Conservation (phyloP, 495 filamentous ascomycete species). For the Neurospora sp. region DNA sequence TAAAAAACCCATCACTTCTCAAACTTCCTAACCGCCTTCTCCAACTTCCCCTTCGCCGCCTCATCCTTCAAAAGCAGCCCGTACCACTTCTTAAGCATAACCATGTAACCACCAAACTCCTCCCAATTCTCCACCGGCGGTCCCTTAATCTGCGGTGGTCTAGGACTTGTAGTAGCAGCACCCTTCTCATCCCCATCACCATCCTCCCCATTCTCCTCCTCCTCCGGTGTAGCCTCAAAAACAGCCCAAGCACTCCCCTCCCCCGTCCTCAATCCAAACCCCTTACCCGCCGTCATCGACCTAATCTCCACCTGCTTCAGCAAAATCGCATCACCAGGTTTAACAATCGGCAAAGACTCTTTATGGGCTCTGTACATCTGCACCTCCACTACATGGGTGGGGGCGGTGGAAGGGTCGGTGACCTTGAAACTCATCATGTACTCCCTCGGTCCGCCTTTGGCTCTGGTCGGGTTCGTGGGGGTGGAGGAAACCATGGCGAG, state of each 20-base stretch:
- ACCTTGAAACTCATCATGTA: constrained; percentile 59
- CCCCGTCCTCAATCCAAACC: constrained; percentile 35
- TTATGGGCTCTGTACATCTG: constrained; percentile 68
- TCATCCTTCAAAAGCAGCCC: constrained; percentile 21
- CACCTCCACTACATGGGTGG: constrained; percentile 41
- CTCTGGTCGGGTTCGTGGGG: constrained; percentile 44
- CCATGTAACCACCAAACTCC: constrained; percentile 24
- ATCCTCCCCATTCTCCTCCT: neutral
- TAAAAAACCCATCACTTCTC: constrained; percentile 5
- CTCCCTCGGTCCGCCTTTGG: constrained; percentile 57
- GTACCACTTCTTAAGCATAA: constrained; percentile 30
- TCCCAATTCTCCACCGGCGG: constrained; percentile 33
- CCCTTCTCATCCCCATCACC: neutral
- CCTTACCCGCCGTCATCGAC: constrained; percentile 44
- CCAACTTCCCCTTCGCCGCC: constrained; percentile 26
- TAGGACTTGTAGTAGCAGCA: neutral
- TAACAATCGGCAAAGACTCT: constrained; percentile 55
- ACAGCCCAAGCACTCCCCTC: constrained; percentile 54
- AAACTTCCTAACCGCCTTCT: constrained; percentile 30
- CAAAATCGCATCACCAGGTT: constrained; percentile 64
- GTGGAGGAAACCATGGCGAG: constrained; percentile 55
- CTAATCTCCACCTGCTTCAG: constrained; percentile 64
- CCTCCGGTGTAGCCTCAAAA: constrained; percentile 25
- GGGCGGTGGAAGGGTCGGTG: constrained; percentile 51
- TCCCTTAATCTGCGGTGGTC: constrained; percentile 33